Base-by-base conservation (phyloP, 306 rosid species). In the Hylodesmum podocarpum region DNA sequence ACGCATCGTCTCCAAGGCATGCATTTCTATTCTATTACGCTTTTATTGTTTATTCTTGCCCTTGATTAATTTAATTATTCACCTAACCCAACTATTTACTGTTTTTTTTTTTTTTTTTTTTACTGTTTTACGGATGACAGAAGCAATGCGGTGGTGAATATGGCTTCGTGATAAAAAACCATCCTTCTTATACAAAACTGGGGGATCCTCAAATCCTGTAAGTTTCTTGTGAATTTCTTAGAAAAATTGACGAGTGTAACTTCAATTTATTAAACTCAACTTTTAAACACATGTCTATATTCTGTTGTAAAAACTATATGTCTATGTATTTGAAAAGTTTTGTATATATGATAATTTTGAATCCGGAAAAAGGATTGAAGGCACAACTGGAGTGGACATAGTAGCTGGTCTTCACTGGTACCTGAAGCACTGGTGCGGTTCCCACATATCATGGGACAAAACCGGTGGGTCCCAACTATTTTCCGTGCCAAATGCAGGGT, bases 361-460 rank as follows among this genome's bases (percentile, higher is more conserved):
- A 66, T 46, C 37, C 40, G 54, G 29, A 14, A 66, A 54, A 41
- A 93, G 97, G 61, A 89, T 91, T 71, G 64, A 74, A 44, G 98
- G 98, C 77, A 67, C 85, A 66, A 89, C 92, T 5, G 98, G 96
- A 28, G 98, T 93, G 83, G 98, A 93, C 55, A 86, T 89, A 79
- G 84, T 84, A 55, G 86, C 92, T 44, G 98, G 93, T 79, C 84
- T 93, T 59, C 93, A 91, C 77, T 91, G 98, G 96, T 93, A 91
- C 67, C 61, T 93, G 79, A 93, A 93, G 86, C 55, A 88, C 63
- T 83, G 78, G 89, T 93, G 96, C 49, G 89, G 92, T 69, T 83
- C 89, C 51, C 98, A 93, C 82, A 81, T 91, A 77, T 93, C 96
- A 22, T 93, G 98, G 98, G 96, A 93, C 63, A 93, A 91, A 83